Conservation (phyloP, 805 yeast genomes). For the Candida ovalis region DNA sequence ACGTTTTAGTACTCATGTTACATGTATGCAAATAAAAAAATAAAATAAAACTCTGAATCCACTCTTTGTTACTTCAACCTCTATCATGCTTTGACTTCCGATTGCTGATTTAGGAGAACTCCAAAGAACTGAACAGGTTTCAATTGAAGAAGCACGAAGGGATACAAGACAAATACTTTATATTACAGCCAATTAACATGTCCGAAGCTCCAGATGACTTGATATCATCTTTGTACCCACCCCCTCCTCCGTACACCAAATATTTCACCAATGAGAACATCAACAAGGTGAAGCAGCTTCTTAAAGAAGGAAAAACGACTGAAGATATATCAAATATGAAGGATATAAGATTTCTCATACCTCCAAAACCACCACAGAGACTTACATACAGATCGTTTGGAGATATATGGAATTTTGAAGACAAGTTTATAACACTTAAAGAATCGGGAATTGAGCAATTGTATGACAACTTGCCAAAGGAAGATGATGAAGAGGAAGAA, state of each 20-base stretch:
- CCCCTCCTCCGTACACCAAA: slow-evolving; percentile 83
- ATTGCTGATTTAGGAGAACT: not conserved
- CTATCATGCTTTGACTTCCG: no score
- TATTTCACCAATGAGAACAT: slow-evolving; percentile 69
- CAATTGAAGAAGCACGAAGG: no score
- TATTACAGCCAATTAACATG: slow-evolving; percentile 5
- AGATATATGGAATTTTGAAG: slow-evolving; percentile 79
- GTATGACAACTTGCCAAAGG: slow-evolving; percentile 36
- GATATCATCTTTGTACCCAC: slow-evolving; percentile 80
- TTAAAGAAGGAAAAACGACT: slow-evolving; percentile 20
- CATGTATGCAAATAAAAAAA: no score
- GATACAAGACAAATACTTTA: slow-evolving; percentile 1
- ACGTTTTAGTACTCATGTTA: no score
- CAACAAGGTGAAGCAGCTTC: slow-evolving; percentile 35
- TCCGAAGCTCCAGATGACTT: slow-evolving; percentile 13
- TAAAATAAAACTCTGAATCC: no score
- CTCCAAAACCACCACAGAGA: slow-evolving; percentile 61
- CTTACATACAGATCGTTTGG: slow-evolving; percentile 84
- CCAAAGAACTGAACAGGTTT: no score
- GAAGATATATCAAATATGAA: slow-evolving; percentile 22
- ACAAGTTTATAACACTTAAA: slow-evolving; percentile 69
- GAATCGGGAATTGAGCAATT: slow-evolving; percentile 77
- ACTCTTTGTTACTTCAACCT: no score
- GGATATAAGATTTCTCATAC: slow-evolving; percentile 54
- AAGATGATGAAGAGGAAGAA: slow-evolving; percentile 27